phyloP scores from a whole-genome alignment of 371 early-diverging fungal species.

The Rhizopus stolonifer region DNA sequence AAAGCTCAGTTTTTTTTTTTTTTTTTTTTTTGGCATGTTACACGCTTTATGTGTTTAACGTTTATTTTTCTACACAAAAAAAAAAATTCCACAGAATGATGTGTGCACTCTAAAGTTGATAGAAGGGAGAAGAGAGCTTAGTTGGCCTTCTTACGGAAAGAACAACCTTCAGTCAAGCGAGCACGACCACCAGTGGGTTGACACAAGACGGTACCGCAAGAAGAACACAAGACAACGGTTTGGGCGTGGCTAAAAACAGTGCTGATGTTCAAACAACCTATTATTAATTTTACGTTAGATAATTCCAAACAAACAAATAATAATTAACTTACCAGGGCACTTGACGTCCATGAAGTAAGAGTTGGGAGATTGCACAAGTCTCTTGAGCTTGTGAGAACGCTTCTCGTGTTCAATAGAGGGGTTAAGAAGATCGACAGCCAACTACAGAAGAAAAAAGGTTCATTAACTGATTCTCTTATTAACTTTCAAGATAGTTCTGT shows the following conservation, averaged over 20 bases:
- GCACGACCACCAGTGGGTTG: constrained; percentile 99
- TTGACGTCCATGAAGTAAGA: constrained; percentile 99
- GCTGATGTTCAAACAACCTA: constrained; percentile 96
- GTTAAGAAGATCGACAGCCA: constrained; percentile 98
- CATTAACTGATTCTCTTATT: no score
- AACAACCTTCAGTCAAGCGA: constrained; percentile 83
- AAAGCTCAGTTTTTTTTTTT: background rate
- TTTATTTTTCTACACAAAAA: no score
- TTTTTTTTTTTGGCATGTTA: background rate
- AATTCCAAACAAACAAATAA: constrained; percentile 7
- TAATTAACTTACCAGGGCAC: constrained; percentile 77
- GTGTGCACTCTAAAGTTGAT: background rate
- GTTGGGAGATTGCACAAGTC: constrained; percentile 99
- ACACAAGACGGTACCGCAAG: constrained; percentile 94
- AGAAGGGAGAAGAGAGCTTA: background rate
- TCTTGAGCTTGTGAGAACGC: constrained; percentile 98
- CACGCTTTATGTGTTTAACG: no score
- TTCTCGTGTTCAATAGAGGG: constrained; percentile 91
- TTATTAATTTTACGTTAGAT: no score
- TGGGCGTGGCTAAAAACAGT: constrained; percentile 99
- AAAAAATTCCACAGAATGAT: background rate
- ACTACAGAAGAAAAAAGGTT: no score
- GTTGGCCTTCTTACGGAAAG: constrained; percentile 17
- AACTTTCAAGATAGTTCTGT: no score
- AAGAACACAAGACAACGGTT: constrained; percentile 94